phyloP scores from a whole-genome alignment of 1,284 basidiomycete species.

The Sanghuangporus weigelae region DNA sequence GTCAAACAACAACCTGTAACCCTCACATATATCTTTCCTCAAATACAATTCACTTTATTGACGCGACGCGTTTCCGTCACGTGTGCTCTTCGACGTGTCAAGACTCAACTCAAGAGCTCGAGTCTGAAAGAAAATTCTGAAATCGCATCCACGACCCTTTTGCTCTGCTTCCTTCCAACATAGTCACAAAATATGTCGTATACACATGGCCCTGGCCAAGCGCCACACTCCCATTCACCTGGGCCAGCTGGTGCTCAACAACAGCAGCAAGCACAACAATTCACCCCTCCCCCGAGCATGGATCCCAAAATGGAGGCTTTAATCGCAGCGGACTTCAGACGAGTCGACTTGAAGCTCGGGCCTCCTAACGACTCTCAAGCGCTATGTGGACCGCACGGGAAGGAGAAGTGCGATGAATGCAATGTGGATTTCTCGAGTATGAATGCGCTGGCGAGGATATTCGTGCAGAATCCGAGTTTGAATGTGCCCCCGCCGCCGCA shows the following conservation, averaged over 20 bases:
- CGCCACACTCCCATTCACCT: neutral
- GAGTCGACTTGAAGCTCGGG: constrained; percentile 51
- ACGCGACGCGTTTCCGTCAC: constrained; percentile 4
- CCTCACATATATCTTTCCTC: too few relatives aligned
- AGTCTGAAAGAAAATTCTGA: neutral
- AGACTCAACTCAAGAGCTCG: too few relatives aligned
- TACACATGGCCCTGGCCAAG: neutral
- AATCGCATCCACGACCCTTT: neutral
- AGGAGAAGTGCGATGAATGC: constrained; percentile 69
- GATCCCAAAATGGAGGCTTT: constrained; percentile 42
- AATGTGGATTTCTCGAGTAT: constrained; percentile 63
- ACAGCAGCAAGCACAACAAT: constrained; percentile 1
- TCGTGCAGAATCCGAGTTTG: constrained; percentile 65
- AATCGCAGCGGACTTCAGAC: constrained; percentile 68
- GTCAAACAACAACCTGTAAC: too few relatives aligned
- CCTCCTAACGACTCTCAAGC: constrained; percentile 45
- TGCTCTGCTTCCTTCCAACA: neutral
- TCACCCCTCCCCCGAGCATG: neutral
- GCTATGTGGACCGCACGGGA: constrained; percentile 58
- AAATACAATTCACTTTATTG: too few relatives aligned
- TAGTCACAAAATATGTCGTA: neutral
- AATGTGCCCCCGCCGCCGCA: constrained; percentile 80
- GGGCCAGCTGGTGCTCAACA: neutral
- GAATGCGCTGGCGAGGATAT: constrained; percentile 69
- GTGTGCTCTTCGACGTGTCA: constrained; percentile 1